A percentile compares a stretch with the other conserved stretches of the same genome.
Conservation (phyloP, 306 rosid genomes). For the Cyclanthera cordifolia region DNA sequence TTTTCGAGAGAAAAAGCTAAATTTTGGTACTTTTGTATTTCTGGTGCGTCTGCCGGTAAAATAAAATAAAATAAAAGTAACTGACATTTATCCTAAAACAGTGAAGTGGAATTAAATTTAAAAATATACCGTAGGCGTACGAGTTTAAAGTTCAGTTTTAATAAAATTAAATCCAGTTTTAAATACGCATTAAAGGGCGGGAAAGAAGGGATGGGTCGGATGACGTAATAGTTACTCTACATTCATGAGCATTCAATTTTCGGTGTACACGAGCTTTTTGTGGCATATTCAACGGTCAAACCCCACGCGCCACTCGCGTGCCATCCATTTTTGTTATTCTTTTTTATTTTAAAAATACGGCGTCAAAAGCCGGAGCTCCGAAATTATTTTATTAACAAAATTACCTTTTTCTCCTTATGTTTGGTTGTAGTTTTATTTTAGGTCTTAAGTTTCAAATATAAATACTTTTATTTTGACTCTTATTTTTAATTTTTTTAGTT, state of each 20-base stretch:
- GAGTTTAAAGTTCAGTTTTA: background rate
- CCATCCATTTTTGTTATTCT: too few species aligned
- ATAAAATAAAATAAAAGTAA: background rate
- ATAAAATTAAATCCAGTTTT: background rate
- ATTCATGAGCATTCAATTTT: constrained; percentile 2
- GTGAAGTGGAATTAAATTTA: background rate
- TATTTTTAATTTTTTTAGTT: too few species aligned
- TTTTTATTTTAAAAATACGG: too few species aligned
- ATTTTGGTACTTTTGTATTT: background rate
- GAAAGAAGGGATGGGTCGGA: background rate
- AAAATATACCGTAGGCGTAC: background rate
- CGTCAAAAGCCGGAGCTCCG: too few species aligned
- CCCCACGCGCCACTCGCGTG: background rate
- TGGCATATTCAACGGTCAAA: background rate
- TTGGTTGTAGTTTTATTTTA: too few species aligned
- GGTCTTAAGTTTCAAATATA: too few species aligned
- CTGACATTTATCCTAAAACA: constrained; percentile 2
- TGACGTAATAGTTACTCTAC: constrained; percentile 14
- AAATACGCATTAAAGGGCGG: background rate
- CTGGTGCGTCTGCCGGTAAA: background rate
- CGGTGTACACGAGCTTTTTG: constrained; percentile 8
- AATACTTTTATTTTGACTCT: too few species aligned
- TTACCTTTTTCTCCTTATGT: too few species aligned
- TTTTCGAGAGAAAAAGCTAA: too few species aligned
- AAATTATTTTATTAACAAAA: too few species aligned